phyloP scores from a whole-genome alignment of 768 basidiomycete genomes.

The Exsudoporus frostii region DNA sequence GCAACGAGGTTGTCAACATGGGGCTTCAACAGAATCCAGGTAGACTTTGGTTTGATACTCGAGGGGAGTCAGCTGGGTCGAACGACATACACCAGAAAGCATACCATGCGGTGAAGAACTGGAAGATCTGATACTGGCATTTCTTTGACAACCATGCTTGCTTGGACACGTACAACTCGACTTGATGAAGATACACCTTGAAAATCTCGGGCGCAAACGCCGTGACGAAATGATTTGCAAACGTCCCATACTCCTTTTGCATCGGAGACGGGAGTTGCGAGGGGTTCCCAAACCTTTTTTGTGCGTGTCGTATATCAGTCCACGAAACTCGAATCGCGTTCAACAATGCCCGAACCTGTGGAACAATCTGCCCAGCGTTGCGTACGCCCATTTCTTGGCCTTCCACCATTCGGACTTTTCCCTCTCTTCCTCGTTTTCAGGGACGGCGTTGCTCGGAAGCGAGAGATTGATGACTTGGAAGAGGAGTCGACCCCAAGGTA shows the following conservation, averaged over 20 bases:
- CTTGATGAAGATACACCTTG: constrained; percentile 66
- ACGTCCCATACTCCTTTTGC: constrained; percentile 63
- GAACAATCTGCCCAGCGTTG: constrained; percentile 75
- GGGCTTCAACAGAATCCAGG: constrained; percentile 84
- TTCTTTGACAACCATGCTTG: constrained; percentile 81
- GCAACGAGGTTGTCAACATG: constrained; percentile 78
- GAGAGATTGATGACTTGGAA: constrained; percentile 75
- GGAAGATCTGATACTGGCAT: constrained; percentile 78
- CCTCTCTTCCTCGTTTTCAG: constrained; percentile 69
- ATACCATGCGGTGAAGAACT: constrained; percentile 87
- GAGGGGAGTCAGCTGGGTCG: constrained; percentile 13
- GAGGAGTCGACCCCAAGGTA: constrained; percentile 85
- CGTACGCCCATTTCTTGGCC: constrained; percentile 91
- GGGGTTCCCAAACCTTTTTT: constrained; percentile 74
- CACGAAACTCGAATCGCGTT: neutral
- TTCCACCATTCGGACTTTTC: constrained; percentile 88
- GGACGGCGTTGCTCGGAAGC: constrained; percentile 62
- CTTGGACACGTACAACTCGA: constrained; percentile 66
- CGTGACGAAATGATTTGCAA: constrained; percentile 74
- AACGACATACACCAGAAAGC: constrained; percentile 16
- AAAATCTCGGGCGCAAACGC: constrained; percentile 85
- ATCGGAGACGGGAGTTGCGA: constrained; percentile 76
- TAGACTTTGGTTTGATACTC: constrained; percentile 91
- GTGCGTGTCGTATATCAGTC: constrained; percentile 7
- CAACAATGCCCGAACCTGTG: constrained; percentile 46